Percentiles rank a stretch among this genome's conserved stretches.
Conservation (phyloP, 768 basidiomycete species). For the Panaeolus papilionaceus region DNA sequence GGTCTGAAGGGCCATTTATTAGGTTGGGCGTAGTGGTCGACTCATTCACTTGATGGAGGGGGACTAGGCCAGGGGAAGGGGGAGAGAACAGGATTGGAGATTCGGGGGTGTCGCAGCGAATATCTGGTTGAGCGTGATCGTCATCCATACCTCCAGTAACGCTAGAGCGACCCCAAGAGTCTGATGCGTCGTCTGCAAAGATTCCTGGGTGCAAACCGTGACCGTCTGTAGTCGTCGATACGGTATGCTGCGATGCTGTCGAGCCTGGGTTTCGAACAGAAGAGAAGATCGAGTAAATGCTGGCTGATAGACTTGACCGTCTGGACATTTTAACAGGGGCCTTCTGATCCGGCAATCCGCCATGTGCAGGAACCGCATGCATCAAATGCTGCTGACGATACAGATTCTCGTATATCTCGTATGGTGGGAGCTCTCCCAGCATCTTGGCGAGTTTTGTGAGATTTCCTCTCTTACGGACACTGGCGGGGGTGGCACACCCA, state of each 20-base stretch:
- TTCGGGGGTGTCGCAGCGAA: slow-evolving; percentile 25
- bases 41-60: slow-evolving; percentile 2
- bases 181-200: slow-evolving; percentile 30
- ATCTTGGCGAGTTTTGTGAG: slow-evolving; percentile 1
- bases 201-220: slow-evolving; percentile 32
- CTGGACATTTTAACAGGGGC: slow-evolving; percentile 18
- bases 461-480: neutral
- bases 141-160: slow-evolving; percentile 7
- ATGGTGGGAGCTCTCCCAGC: slow-evolving; percentile 11
- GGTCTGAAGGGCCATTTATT: neutral
- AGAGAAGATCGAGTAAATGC: slow-evolving; percentile 26
- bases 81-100: slow-evolving; percentile 40
- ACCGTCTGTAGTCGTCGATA: slow-evolving; percentile 31
- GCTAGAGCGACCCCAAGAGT: slow-evolving; percentile 25
- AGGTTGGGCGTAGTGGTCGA: slow-evolving; percentile 12
- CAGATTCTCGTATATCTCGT: neutral
- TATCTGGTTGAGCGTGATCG: slow-evolving; percentile 19
- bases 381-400: slow-evolving; percentile 4
- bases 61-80: slow-evolving; percentile 29
- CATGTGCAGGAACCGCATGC: neutral
- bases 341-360: neutral
- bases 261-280: slow-evolving; percentile 21
- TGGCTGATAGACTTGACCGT: slow-evolving; percentile 25
- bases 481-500: neutral
- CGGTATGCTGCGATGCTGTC: slow-evolving; percentile 17